Base-by-base conservation (phyloP, 768 basidiomycete genomes). In the Pulveroboletus sp. region DNA sequence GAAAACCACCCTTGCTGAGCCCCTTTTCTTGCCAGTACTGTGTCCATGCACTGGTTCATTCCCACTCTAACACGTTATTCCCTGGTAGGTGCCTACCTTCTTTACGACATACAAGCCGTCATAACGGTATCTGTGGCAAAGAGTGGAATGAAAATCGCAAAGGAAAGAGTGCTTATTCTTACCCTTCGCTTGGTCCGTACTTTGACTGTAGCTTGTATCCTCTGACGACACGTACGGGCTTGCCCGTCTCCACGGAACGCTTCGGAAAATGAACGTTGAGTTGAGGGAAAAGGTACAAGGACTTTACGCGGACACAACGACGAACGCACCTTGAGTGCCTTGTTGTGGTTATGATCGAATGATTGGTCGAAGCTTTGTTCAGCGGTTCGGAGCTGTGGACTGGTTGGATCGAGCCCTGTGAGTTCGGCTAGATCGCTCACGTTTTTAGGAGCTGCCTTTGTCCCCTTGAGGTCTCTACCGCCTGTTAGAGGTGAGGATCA, bases 391-490 rank as follows among this genome's bases (percentile, higher is more conserved):
- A 95, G 82, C 89, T 92, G 38, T 17, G 37, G 17, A 9, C 24
- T 5, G n/a, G 43, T 61, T 32, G 38, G 40, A 40, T 40, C 3
- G 3, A 27, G 15, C 4, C 9, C 12, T 8, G 15, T 9, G 17
- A 7, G 36, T 10, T 40, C 9, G 27, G 4, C 28, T 18, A 10
- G 24, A 37, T 17, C 7, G 65, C 79, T 32, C 44, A 90, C 90
- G 69, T 95, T 95, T 67, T 94, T 93, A 0, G 89, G 92, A 2
- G 79, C 78, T 3, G 71, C 65, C 64, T 85, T 86, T 0, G 93
- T 95, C 10, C 93, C 93, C 65, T 77, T 91, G 36, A 95, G 73
- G 66, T 93, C 85, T 32, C 93, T 78, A 9, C 93, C 93, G 35
- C 93, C 92, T 80, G 52, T 18, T 50, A 47, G 0, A 44, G 39